Conservation (phyloP, 2,329 filamentous ascomycete species). For the Curvularia spicifera region DNA sequence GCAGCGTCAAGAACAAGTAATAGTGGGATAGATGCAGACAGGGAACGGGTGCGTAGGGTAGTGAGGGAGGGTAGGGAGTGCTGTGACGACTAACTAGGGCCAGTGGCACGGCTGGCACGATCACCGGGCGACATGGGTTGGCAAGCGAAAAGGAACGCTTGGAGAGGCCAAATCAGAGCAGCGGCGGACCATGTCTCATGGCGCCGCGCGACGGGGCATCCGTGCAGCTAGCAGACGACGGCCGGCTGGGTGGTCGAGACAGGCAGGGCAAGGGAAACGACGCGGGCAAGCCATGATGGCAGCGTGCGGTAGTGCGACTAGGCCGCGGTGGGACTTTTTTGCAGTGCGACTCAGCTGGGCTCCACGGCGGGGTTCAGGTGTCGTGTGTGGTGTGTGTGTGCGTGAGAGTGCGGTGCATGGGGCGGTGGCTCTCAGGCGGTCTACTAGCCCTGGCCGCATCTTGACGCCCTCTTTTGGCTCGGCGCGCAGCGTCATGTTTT, state of each 20-base stretch:
- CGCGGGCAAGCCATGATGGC: constrained; percentile 36
- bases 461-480: constrained; percentile 18
- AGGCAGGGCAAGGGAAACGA: constrained; percentile 34
- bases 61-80: constrained; percentile 46
- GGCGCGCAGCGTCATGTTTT: constrained; percentile 40
- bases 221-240: constrained; percentile 43
- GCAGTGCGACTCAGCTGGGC: constrained; percentile 46
- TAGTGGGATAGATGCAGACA: constrained; percentile 44
- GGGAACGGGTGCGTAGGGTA: constrained; percentile 36
- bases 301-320: constrained; percentile 34
- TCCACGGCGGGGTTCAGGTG: constrained; percentile 33
- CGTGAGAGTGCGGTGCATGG: neutral
- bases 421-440: constrained; percentile 41
- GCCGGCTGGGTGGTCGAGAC: constrained; percentile 32
- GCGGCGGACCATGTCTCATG: constrained; percentile 49
- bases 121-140: constrained; percentile 38
- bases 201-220: constrained; percentile 51
- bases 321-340: constrained; percentile 29
- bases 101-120: constrained; percentile 51
- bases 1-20: constrained; percentile 37
- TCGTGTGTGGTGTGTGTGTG: constrained; percentile 41
- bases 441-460: constrained; percentile 38
- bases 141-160: constrained; percentile 46
- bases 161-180: constrained; percentile 45
- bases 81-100: constrained; percentile 42